Evolutionary conservation across 352 stramenopile genomes (phyloP).

Genomic region (Pythium chondricola): DNA sequence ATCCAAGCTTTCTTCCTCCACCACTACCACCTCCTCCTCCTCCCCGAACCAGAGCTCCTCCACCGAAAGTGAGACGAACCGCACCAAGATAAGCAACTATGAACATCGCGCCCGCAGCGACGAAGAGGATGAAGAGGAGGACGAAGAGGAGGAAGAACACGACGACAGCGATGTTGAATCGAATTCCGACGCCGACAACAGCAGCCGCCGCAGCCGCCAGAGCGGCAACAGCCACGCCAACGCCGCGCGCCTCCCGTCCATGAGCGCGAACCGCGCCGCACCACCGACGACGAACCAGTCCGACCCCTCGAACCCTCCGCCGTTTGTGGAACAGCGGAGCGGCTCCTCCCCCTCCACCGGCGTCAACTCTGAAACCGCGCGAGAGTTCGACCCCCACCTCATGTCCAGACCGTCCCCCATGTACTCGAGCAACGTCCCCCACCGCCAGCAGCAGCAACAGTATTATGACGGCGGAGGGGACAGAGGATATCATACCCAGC

Average conservation of each 20-base stretch:
- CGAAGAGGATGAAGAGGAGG: conserved; percentile 7
- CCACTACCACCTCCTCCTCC: background rate
- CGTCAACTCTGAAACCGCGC: too few relatives aligned
- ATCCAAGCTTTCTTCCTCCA: too few relatives aligned
- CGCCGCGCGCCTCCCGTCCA: conserved; percentile 24
- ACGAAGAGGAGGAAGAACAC: conserved; percentile 2
- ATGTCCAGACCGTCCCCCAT: background rate
- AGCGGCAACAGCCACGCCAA: background rate
- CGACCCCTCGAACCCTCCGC: too few relatives aligned
- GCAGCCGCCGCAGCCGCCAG: background rate
- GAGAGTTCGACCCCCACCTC: background rate
- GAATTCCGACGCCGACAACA: background rate
- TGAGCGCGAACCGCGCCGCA: too few relatives aligned
- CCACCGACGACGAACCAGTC: too few relatives aligned
- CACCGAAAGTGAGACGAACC: conserved; percentile 11
- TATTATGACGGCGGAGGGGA: background rate
- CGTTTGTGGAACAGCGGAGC: too few relatives aligned
- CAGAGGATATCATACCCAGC: too few relatives aligned
- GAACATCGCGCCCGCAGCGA: background rate
- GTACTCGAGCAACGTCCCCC: background rate
- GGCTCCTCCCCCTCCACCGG: too few relatives aligned
- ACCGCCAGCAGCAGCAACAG: conserved; percentile 1
- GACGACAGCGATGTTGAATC: conserved; percentile 10
- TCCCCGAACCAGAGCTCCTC: conserved; percentile 12
- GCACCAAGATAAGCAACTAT: conserved; percentile 2